Evolutionary conservation across 2,329 filamentous ascomycete species (phyloP), one percentile per base, ranked within the genome.

Genomic region (Blastomyces emzantsi): DNA sequence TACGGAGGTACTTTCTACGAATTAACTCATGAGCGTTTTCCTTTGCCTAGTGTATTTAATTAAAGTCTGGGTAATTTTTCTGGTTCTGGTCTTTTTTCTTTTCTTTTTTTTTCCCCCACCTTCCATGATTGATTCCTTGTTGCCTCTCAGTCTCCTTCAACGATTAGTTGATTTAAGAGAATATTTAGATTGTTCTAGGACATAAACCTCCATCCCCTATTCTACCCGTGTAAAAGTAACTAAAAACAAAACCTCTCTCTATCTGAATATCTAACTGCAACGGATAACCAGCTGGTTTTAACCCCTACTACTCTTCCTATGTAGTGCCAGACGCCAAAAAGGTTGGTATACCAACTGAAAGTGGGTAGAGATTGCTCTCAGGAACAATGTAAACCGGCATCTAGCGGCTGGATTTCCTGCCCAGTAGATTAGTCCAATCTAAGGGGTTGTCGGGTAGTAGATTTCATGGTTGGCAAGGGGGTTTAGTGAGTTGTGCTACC

Each of bases 1-100:
- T 54, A 83, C 95, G 19, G 94, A 99, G 76, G 70, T 93, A 54
- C 28, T 62, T 30, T 51, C 65, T 65, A 25, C 36, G n/a, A 41
- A 57, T 57, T 57, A 57, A n/a, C 11, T n/a, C 15, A 5, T 11
- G 33, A 2, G n/a, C 11, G 36, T 30, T n/a, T 54, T 19, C 19
- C 51, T 30, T 39, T 19, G 28, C 28, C 28, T 30, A 30, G 28
- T 30, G 28, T 30, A 30, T n/a, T 11, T 22, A n/a, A 7, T 17
- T 61, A 25, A 51, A 11, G n/a, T 45, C 11, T 9, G n/a, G 22
- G 9, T 58, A 43, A 17, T 8, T 19, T 45, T 59, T n/a, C 41
- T 25, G 5, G 8, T 33, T 7, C n/a, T n/a, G n/a, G n/a, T 11
- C 8, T 11, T 36, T 8, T 11, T 36, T 52, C 17, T 0, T 2